Evolutionary conservation across 2,329 filamentous ascomycete genomes (phyloP), one percentile per base, ranked within the genome.

Genomic region (Thielaviopsis populi): DNA sequence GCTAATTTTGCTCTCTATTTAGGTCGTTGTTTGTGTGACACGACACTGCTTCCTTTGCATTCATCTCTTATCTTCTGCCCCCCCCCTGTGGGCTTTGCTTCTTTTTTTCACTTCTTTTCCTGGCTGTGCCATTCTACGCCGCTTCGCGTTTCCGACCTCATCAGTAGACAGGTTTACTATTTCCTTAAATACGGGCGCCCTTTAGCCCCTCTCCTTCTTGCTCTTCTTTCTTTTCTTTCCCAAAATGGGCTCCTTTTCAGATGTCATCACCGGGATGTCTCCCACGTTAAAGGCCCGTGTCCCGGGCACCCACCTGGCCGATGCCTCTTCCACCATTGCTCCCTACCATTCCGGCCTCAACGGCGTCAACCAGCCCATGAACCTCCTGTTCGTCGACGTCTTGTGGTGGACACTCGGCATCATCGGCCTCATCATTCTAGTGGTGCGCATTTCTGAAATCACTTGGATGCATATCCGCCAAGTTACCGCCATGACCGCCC

Each of bases 321-420:
- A 69, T 50, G 67, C 68, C 24, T 75, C 73, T 50, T 74, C 77
- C 22, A 81, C 80, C 22, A 80, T 85, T 65, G 76, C 79, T 15
- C 79, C 80, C 19, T 86, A 78, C 71, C 76, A 79, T 68, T 79
- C 78, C 40, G 76, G 75, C 58, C 77, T 86, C 66, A 80, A 79
- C 69, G 83, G 83, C 63, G 83, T 86, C 67, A 80, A 84, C 69
- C 82, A 85, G 70, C 68, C 73, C 1, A 74, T 79, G 68, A 85
- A 86, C 70, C 71, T 82, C 68, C 68, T 82, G 13, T 82, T 84
- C 70, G 80, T 76, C 69, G 76, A 84, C 67, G 72, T 76, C 46
- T 70, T 85, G 13, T 86, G 83, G 83, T 83, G 79, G 79, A 83
- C 75, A 60, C 70, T 86, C 64, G 83, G 83, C 19, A 77, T 78